Base-by-base conservation (phyloP, 2,329 filamentous ascomycete species). In the Penicillium expansum region DNA sequence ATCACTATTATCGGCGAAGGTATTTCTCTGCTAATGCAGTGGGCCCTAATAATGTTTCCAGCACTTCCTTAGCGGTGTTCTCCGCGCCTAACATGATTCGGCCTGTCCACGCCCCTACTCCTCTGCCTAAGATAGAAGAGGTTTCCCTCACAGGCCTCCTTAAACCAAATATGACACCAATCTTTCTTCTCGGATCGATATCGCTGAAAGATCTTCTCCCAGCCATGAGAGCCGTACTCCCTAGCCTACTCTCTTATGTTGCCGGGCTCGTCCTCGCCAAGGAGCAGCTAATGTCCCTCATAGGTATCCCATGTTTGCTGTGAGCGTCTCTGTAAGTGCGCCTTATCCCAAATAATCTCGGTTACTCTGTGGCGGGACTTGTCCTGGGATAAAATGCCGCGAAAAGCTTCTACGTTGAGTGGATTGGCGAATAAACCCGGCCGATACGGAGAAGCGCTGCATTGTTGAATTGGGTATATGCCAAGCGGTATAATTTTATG, bases 381-480 rank as follows among this genome's bases (percentile, higher is more conserved):
- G 2, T 72, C 65, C 56, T 79, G 70, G 33, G 2, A 8, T n/a
- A 7, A 14, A 8, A 35, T 35, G 7, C 33, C 6, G 16, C 33
- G 16, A 35, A 35, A 35, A 16, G n/a, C 33, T n/a, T 8, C 70
- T 58, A 79, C 60, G 44, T 79, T 74, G 13, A 67, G 67, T 9
- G 69, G 69, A 48, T 75, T 77, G 2, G 77, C 69, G 8, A 74
- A 77, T 9, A 80, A 56, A 76, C 71, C 11, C 72, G 69, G 33
- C 69, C 56, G 20, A 77, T 61, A 22, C 67, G 67, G 10, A 76
- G 59, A 18, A 16, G 41, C 11, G 52, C 52, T 6, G 20, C 35
- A 8, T 59, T 44, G 11, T 39, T 39, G 10, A 68, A 50, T 16
- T 33, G 47, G 9, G 9, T 30, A 38, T 33, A 48, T 18, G 22